Percentiles rank a stretch among this genome's conserved stretches.
These are phyloP conservation scores for Neospermospora avenae DNA, from an alignment of 2,329 filamentous ascomycete genomes.

Conservation along the genomic window DNA sequence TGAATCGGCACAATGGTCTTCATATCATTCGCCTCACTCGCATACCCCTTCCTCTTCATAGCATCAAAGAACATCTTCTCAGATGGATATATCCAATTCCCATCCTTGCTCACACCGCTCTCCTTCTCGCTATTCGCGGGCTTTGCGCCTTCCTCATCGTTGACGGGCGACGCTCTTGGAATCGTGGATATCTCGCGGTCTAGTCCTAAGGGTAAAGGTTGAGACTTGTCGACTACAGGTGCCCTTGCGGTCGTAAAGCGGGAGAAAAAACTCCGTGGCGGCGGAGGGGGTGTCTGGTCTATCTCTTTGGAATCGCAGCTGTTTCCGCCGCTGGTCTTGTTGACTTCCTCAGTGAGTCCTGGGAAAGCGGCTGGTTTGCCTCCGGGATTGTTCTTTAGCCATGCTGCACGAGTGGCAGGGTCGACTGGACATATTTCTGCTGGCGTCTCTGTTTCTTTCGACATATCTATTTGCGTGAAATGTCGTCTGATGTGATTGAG, in stretches of 20 bases:
- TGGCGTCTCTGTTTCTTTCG: constrained; percentile 30
- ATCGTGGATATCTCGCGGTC: constrained; percentile 78
- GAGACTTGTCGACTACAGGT: constrained; percentile 8
- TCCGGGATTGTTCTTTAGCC: constrained; percentile 54
- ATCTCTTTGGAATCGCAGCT: constrained; percentile 37
- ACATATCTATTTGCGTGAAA: no score
- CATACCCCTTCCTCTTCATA: constrained; percentile 85
- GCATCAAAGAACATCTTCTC: constrained; percentile 98
- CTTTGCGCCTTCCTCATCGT: constrained; percentile 38
- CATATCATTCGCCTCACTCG: constrained; percentile 72
- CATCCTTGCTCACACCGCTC: constrained; percentile 63
- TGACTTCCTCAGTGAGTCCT: constrained; percentile 31
- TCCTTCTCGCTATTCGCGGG: constrained; percentile 77
- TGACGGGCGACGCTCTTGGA: constrained; percentile 55
- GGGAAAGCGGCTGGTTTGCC: constrained; percentile 28
- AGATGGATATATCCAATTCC: constrained; percentile 96
- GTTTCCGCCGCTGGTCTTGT: constrained; percentile 33
- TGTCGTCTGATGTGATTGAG: no score
- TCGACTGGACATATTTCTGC: constrained; percentile 76
- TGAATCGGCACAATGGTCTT: constrained; percentile 92
- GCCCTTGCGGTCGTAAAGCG: constrained; percentile 15
- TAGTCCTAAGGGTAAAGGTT: constrained; percentile 55
- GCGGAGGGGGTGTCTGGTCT: constrained; percentile 38
- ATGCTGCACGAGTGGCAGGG: constrained; percentile 81
- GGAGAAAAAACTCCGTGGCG: constrained; percentile 23